Evolutionary conservation across 2,329 filamentous ascomycete genomes (phyloP), one percentile per base, ranked within the genome.

Genomic region (Rosellinia necatrix): DNA sequence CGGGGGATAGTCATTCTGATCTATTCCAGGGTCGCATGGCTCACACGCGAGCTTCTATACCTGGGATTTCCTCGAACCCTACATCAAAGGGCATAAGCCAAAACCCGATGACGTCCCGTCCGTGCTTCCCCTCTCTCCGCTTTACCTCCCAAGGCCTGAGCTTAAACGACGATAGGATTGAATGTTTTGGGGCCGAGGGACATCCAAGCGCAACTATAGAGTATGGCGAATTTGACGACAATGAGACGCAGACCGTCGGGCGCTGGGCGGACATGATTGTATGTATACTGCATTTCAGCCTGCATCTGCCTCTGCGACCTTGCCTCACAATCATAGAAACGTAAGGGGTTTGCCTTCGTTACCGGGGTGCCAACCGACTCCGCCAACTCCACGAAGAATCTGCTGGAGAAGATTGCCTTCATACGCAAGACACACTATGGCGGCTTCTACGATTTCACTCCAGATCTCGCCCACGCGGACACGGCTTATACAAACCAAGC

Each of bases 351-450:
- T 69, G 90, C 82, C 64, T 93, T 93, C 67, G 84, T 97, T 13
- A 80, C 86, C 43, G 77, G 80, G 38, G 88, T 88, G 12, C 91
- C 91, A 0, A 71, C 69, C 10, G 76, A 85, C 1, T 81, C 81
- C 4, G 89, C 91, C 0, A 79, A 87, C 61, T 81, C 86, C 5
- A 97, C 92, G 0, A 74, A 93, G 72, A 71, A 76, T n/a, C 78
- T 97, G 1, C 78, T 97, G 2, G 82, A 90, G 68, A 84, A 86
- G 51, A 96, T 99, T 61, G 85, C 91, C 0, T 93, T 93, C 61
- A 92, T 97, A 66, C 85, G 92, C 15, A 81, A 88, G 59, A 99
- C 94, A 0, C 94, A 97, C 71, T 99, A 97, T 72, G 93, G 91
- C 76, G 84, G 75, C 56, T 81, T 82, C 68, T 84, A 83, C 66